phyloP scores from a whole-genome alignment of 2,329 filamentous ascomycete genomes.

The Drechslerella dactyloides region DNA sequence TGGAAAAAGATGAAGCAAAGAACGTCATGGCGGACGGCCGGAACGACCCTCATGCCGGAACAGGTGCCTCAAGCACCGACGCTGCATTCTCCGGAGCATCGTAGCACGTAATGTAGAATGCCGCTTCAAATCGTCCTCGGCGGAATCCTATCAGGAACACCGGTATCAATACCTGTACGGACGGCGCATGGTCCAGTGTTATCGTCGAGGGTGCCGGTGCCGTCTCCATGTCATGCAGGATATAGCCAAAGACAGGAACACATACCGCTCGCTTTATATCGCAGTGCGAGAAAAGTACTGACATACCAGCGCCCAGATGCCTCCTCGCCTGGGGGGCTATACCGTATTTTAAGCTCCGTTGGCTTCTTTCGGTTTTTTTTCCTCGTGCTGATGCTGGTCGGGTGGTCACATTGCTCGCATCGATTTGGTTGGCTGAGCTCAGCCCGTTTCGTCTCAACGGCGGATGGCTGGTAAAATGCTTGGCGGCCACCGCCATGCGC shows the following conservation, averaged over 20 bases:
- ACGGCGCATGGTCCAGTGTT: neutral
- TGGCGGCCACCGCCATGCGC: conserved; percentile 7
- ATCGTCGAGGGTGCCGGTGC: neutral
- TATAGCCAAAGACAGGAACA: neutral
- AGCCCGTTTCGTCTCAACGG: neutral
- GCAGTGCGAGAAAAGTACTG: neutral
- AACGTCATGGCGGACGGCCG: too few relatives aligned
- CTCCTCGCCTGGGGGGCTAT: neutral
- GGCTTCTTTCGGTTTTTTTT: neutral
- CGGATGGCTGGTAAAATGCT: conserved; percentile 35
- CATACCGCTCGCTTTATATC: conserved; percentile 1
- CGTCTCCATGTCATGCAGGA: neutral
- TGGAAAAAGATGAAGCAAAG: too few relatives aligned
- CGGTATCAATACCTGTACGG: too few relatives aligned
- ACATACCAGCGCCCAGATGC: neutral
- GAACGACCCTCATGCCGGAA: too few relatives aligned
- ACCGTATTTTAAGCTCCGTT: neutral
- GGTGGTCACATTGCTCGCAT: conserved; percentile 46
- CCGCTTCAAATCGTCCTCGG: too few relatives aligned
- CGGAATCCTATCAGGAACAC: too few relatives aligned
- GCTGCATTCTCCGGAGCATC: too few relatives aligned
- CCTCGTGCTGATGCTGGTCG: conserved; percentile 24
- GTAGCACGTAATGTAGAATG: too few relatives aligned
- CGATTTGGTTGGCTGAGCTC: conserved; percentile 9
- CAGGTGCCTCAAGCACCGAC: too few relatives aligned